phyloP scores from a whole-genome alignment of 192 early-diverging fungal species.

The Podila epicladia region DNA sequence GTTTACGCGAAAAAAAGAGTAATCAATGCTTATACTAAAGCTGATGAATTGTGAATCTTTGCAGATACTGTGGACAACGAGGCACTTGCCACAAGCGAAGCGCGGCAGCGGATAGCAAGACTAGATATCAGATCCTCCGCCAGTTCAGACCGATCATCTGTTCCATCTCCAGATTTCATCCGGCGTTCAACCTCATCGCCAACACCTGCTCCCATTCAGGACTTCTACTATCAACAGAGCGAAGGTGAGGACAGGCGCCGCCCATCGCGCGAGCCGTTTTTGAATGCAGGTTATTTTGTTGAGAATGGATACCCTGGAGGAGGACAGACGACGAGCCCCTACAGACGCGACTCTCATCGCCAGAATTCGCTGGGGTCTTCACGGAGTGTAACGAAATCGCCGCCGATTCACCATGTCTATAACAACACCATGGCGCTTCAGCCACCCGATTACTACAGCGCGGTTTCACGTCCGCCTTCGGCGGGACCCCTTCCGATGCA shows the following conservation, averaged over 20 bases:
- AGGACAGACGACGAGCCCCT: background rate
- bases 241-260: slow-evolving; percentile 4
- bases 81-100: slow-evolving; percentile 24
- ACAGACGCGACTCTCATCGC: background rate
- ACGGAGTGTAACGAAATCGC: slow-evolving; percentile 20
- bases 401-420: slow-evolving; percentile 17
- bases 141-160: slow-evolving; percentile 26
- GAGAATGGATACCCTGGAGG: slow-evolving; percentile 5
- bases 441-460: slow-evolving; percentile 16
- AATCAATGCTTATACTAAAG: background rate
- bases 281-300: background rate
- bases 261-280: slow-evolving; percentile 10
- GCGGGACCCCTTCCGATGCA: slow-evolving; percentile 1
- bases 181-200: slow-evolving; percentile 33
- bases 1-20: too few species aligned
- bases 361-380: slow-evolving; percentile 1
- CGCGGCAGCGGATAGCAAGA: slow-evolving; percentile 38
- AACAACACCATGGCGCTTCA: slow-evolving; percentile 4
- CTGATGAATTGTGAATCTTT: background rate
- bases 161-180: slow-evolving; percentile 26
- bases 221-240: background rate
- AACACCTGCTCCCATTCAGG: slow-evolving; percentile 15
- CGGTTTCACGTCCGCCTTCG: slow-evolving; percentile 14
- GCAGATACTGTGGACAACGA: slow-evolving; percentile 38
- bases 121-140: slow-evolving; percentile 34